These are phyloP conservation scores for Trametes maxima DNA, from an alignment of 768 basidiomycete genomes.

Conservation along the genomic window DNA sequence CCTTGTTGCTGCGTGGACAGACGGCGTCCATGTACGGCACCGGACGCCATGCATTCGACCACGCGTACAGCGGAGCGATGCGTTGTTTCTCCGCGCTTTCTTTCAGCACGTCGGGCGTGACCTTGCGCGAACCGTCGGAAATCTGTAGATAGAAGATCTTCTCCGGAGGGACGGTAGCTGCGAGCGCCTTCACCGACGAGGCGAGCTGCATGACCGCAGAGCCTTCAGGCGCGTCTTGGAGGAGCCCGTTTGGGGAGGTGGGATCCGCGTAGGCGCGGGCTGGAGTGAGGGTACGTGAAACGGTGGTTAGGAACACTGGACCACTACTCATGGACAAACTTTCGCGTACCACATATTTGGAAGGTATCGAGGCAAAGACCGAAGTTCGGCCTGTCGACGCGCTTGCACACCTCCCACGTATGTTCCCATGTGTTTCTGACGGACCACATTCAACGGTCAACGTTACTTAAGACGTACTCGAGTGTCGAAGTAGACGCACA, in stretches of 20 bases:
- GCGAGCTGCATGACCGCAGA: conserved; percentile 23
- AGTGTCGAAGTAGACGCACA: conserved; percentile 21
- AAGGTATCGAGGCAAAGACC: conserved; percentile 37
- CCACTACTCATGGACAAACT: background rate
- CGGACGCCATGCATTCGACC: conserved; percentile 35
- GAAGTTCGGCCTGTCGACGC: conserved; percentile 34
- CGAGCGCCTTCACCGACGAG: conserved; percentile 27
- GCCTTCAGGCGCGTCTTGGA: conserved; percentile 12
- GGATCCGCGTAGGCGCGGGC: conserved; percentile 33
- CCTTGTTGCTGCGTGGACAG: conserved; percentile 6
- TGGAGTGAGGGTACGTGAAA: conserved; percentile 1
- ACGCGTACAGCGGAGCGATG: conserved; percentile 31
- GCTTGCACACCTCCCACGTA: conserved; percentile 36
- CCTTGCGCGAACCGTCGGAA: conserved; percentile 32
- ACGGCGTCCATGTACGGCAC: conserved; percentile 31
- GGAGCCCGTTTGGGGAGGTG: conserved; percentile 19
- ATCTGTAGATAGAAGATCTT: conserved; percentile 39
- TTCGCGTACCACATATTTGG: conserved; percentile 33
- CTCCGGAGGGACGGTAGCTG: conserved; percentile 21
- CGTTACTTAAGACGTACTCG: background rate
- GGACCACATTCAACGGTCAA: background rate
- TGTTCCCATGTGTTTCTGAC: conserved; percentile 35
- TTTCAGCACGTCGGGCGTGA: conserved; percentile 21
- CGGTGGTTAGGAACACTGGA: too few species aligned
- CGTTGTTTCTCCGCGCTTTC: conserved; percentile 27